Conservation (phyloP, 2,329 filamentous ascomycete species). For the Colletotrichum simmondsii region DNA sequence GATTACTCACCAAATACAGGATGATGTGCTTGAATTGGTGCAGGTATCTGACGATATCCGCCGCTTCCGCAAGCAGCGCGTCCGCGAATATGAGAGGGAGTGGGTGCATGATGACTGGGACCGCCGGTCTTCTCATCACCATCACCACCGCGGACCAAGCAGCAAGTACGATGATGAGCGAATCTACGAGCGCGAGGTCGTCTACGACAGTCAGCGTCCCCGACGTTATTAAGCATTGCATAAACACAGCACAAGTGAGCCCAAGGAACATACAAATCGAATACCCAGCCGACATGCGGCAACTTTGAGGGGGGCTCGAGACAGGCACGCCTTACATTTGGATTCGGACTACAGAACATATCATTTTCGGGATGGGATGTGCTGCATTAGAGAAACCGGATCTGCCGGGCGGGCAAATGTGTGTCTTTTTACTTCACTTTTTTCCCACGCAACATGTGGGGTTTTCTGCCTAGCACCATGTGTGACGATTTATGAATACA, state of each 20-base stretch:
- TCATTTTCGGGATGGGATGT: slow-evolving; percentile 7
- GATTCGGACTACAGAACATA: slow-evolving; percentile 30
- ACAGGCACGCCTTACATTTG: not conserved
- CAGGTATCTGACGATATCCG: slow-evolving; percentile 86
- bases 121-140: slow-evolving; percentile 48
- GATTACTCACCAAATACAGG: slow-evolving; percentile 63
- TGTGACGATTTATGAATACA: slow-evolving; percentile 35
- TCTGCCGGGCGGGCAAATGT: not conserved
- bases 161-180: slow-evolving; percentile 68
- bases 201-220: slow-evolving; percentile 62
- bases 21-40: slow-evolving; percentile 87
- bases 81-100: slow-evolving; percentile 69
- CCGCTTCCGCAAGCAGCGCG: slow-evolving; percentile 64
- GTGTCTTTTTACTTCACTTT: slow-evolving; percentile 25
- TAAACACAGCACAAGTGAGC: not conserved
- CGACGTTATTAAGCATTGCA: slow-evolving; percentile 24
- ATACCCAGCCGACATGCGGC: not conserved
- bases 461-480: slow-evolving; percentile 23
- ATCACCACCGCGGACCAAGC: slow-evolving; percentile 42
- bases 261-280: not conserved
- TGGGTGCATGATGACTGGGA: slow-evolving; percentile 62
- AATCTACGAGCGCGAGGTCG: slow-evolving; percentile 74
- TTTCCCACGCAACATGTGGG: slow-evolving; percentile 2
- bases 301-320: not conserved
- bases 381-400: slow-evolving; percentile 28